Percentiles rank a stretch among this genome's conserved stretches.
These are phyloP conservation scores for Geum urbanum DNA, from an alignment of 306 rosid genomes.

Conservation along the genomic window DNA sequence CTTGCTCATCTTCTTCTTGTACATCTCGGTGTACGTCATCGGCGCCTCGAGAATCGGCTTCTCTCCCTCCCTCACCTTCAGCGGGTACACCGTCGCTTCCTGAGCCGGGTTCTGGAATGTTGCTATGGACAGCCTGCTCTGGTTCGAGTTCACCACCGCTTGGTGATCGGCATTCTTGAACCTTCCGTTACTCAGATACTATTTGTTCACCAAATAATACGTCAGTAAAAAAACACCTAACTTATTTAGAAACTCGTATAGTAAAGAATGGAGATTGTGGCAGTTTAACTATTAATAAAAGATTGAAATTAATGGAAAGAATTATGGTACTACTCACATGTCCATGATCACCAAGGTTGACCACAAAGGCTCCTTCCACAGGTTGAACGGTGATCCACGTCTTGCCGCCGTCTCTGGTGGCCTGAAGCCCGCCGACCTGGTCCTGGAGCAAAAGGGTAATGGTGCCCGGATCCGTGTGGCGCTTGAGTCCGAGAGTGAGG, in stretches of 20 bases:
- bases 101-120: slow-evolving; percentile 83
- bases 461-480: slow-evolving; percentile 94
- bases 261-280: background rate
- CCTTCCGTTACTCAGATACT: slow-evolving; percentile 87
- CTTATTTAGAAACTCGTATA: background rate
- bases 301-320: background rate
- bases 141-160: slow-evolving; percentile 86
- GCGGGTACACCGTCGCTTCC: slow-evolving; percentile 62
- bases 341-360: slow-evolving; percentile 91
- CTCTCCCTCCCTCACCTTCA: slow-evolving; percentile 63
- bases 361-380: slow-evolving; percentile 75
- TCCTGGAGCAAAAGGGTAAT: slow-evolving; percentile 84
- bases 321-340: slow-evolving; percentile 44
- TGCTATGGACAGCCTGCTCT: slow-evolving; percentile 75
- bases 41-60: slow-evolving; percentile 51
- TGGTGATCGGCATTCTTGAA: slow-evolving; percentile 91
- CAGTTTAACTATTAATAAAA: background rate
- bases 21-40: slow-evolving; percentile 69
- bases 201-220: slow-evolving; percentile 1
- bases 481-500: slow-evolving; percentile 78
- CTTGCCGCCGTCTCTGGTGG: slow-evolving; percentile 65
- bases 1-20: slow-evolving; percentile 62
- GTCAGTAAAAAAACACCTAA: background rate
- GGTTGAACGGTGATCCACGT: slow-evolving; percentile 92
- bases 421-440: slow-evolving; percentile 91